Evolutionary conservation across 2,329 filamentous ascomycete species (phyloP).

Genomic region (Botryosphaeria dothidea): DNA sequence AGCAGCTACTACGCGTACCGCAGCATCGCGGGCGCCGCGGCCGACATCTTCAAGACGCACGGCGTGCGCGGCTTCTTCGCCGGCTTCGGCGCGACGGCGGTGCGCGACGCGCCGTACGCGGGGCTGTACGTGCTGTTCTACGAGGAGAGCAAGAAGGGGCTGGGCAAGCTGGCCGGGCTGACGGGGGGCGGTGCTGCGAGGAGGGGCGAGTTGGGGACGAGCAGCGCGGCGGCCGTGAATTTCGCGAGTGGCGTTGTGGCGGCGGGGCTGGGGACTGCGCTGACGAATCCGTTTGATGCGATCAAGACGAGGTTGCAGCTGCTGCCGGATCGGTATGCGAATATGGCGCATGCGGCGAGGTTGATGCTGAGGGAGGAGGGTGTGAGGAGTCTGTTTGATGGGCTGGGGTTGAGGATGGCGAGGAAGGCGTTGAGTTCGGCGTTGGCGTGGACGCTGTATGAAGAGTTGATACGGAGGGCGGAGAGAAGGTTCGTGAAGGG

Average conservation of each 20-base stretch:
- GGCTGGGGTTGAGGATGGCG: slow-evolving; percentile 80
- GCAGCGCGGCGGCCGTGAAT: slow-evolving; percentile 69
- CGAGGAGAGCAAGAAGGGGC: slow-evolving; percentile 72
- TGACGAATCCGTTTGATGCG: slow-evolving; percentile 96
- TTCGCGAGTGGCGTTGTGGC: slow-evolving; percentile 81
- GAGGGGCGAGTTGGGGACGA: slow-evolving; percentile 31
- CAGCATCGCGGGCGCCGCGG: slow-evolving; percentile 70
- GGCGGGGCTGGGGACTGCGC: slow-evolving; percentile 76
- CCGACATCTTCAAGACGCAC: slow-evolving; percentile 71
- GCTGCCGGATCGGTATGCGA: slow-evolving; percentile 78
- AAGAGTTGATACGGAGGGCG: slow-evolving; percentile 81
- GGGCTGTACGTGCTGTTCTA: slow-evolving; percentile 94
- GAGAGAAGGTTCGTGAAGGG: slow-evolving; percentile 44
- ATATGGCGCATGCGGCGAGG: slow-evolving; percentile 74
- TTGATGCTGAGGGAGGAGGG: slow-evolving; percentile 85
- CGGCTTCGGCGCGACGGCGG: slow-evolving; percentile 89
- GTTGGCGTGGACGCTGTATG: slow-evolving; percentile 96
- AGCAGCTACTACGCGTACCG: slow-evolving; percentile 82
- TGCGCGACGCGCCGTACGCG: slow-evolving; percentile 94
- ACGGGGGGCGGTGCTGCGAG: slow-evolving; percentile 31
- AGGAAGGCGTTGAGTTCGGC: slow-evolving; percentile 91
- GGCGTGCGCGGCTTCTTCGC: slow-evolving; percentile 86
- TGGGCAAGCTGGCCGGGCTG: slow-evolving; percentile 43
- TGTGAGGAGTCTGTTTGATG: slow-evolving; percentile 77
- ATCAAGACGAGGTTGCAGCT: slow-evolving; percentile 95